Evolutionary conservation across 192 early-diverging fungal species (phyloP).

Genomic region (Geranomyces michiganensis): DNA sequence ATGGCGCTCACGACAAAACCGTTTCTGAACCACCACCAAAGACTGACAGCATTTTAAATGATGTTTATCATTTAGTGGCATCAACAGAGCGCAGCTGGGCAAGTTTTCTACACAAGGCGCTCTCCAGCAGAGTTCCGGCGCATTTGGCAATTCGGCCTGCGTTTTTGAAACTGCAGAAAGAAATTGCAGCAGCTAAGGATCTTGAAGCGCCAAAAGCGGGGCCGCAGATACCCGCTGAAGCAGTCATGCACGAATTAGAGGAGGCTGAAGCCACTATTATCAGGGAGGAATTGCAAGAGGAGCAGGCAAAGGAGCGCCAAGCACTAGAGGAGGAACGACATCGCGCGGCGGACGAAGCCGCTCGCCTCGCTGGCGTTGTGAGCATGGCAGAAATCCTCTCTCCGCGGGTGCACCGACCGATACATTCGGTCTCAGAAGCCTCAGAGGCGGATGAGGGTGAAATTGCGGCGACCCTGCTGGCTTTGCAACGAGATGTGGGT

Average conservation of each 20-base stretch:
- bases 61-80: not conserved
- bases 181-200: not conserved
- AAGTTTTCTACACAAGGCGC: constrained; percentile 7
- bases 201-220: not conserved
- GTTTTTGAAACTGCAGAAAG: not conserved
- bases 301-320: not conserved
- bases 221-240: not conserved
- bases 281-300: not conserved
- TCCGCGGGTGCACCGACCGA: not conserved
- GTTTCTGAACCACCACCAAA: too few relatives aligned
- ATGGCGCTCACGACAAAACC: too few relatives aligned
- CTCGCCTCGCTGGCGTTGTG: not conserved
- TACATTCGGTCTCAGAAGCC: too few relatives aligned
- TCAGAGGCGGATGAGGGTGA: too few relatives aligned
- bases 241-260: not conserved
- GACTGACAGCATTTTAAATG: too few relatives aligned
- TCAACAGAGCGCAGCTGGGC: constrained; percentile 6
- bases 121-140: constrained; percentile 19
- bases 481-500: too few relatives aligned
- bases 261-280: not conserved
- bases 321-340: not conserved
- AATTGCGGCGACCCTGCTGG: too few relatives aligned
- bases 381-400: not conserved
- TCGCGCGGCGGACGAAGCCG: not conserved
- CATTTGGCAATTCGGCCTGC: not conserved